A percentile compares a stretch with the other conserved stretches of the same genome.
Evolutionary conservation across 1,284 basidiomycete species (phyloP).

Genomic region (Sporisorium scitamineum): DNA sequence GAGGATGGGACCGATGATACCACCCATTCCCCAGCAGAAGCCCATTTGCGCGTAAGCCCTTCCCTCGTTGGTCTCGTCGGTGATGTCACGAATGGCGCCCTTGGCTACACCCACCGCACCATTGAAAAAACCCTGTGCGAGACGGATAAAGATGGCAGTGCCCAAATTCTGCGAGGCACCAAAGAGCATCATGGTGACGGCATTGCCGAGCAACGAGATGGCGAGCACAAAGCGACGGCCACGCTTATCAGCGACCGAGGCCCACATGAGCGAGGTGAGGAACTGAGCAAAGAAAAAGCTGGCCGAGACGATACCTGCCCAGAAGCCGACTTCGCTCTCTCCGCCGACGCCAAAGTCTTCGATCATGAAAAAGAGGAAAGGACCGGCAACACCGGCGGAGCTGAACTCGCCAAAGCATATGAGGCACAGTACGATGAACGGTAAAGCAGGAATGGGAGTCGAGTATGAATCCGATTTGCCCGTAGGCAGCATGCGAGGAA

Average conservation of each 20-base stretch:
- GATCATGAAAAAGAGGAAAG: slow-evolving; percentile 69
- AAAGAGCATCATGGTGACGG: slow-evolving; percentile 81
- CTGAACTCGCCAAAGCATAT: slow-evolving; percentile 72
- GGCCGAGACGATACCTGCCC: slow-evolving; percentile 67
- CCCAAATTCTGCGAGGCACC: slow-evolving; percentile 77
- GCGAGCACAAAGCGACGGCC: slow-evolving; percentile 87
- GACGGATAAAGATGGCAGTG: slow-evolving; percentile 85
- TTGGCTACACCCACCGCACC: slow-evolving; percentile 90
- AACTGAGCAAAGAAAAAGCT: slow-evolving; percentile 72
- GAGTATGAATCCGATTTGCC: slow-evolving; percentile 43
- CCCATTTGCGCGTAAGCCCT: slow-evolving; percentile 93
- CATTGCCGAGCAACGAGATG: slow-evolving; percentile 84
- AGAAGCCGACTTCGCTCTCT: slow-evolving; percentile 66
- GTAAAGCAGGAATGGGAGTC: slow-evolving; percentile 64
- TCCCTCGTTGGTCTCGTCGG: slow-evolving; percentile 89
- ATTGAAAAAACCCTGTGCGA: slow-evolving; percentile 93
- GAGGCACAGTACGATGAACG: slow-evolving; percentile 66
- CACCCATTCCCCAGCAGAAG: slow-evolving; percentile 96
- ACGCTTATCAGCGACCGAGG: slow-evolving; percentile 90
- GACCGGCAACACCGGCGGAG: slow-evolving; percentile 77
- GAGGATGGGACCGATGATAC: slow-evolving; percentile 79
- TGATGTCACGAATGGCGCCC: slow-evolving; percentile 87
- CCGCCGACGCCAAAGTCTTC: slow-evolving; percentile 65
- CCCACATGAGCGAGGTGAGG: slow-evolving; percentile 91
- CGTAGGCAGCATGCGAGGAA: slow-evolving; percentile 42